A percentile compares a stretch with the other conserved stretches of the same genome.
Evolutionary conservation across 306 rosid genomes (phyloP).

Genomic region (Dalbergia oliveri): DNA sequence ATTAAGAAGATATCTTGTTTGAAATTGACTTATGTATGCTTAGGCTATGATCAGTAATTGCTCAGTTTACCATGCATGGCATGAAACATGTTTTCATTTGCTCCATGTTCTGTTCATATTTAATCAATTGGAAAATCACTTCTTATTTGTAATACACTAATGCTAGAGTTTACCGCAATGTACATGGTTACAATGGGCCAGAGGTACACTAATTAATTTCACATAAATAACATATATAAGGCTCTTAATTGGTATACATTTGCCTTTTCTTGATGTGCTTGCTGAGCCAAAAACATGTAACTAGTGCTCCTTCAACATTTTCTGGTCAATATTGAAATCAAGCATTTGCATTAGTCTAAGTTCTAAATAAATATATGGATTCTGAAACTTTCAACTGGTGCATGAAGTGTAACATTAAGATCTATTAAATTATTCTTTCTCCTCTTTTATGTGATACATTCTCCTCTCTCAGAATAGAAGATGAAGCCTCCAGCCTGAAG

Average conservation of each 20-base stretch:
- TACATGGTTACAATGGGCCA: slow-evolving; percentile 12
- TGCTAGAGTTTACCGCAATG: slow-evolving; percentile 13
- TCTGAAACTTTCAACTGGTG: slow-evolving; percentile 22
- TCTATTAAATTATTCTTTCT: slow-evolving; percentile 22
- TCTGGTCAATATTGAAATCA: slow-evolving; percentile 7
- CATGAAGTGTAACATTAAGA: slow-evolving; percentile 11
- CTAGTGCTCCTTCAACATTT: slow-evolving; percentile 16
- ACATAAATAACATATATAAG: slow-evolving; percentile 24
- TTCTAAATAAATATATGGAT: slow-evolving; percentile 6
- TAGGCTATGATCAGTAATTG: slow-evolving; percentile 32
- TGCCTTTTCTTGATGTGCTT: slow-evolving; percentile 17
- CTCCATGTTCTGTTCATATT: slow-evolving; percentile 26
- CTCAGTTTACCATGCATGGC: slow-evolving; percentile 6
- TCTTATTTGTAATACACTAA: slow-evolving; percentile 9
- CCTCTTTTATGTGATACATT: slow-evolving; percentile 47
- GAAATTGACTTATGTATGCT: slow-evolving; percentile 32
- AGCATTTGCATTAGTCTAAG: slow-evolving; percentile 16
- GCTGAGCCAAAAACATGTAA: not conserved
- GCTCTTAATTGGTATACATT: not conserved
- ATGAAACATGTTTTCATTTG: slow-evolving; percentile 33
- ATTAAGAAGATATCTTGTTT: slow-evolving; percentile 29
- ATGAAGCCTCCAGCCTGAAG: slow-evolving; percentile 70
- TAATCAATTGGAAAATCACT: slow-evolving; percentile 26
- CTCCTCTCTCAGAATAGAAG: slow-evolving; percentile 83
- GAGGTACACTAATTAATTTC: slow-evolving; percentile 15